Evolutionary conservation across 306 rosid genomes (phyloP).

Genomic region (Cicer arietinum): DNA sequence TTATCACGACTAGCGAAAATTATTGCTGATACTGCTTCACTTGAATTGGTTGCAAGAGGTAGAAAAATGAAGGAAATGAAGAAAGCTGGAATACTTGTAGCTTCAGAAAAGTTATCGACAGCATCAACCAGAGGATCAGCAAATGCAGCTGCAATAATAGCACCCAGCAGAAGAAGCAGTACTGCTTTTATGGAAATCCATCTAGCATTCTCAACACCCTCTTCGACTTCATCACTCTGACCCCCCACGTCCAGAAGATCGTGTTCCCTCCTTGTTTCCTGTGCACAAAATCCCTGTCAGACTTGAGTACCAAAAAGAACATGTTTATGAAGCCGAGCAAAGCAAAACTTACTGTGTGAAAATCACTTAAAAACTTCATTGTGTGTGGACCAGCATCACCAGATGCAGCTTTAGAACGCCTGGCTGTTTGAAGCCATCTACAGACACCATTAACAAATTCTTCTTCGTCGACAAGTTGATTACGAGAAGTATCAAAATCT

Average conservation of each 20-base stretch:
- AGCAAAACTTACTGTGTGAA: slow-evolving; percentile 60
- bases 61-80: slow-evolving; percentile 86
- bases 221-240: slow-evolving; percentile 55
- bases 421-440: slow-evolving; percentile 67
- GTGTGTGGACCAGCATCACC: slow-evolving; percentile 61
- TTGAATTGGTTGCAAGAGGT: slow-evolving; percentile 91
- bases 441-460: slow-evolving; percentile 69
- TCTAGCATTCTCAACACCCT: slow-evolving; percentile 50
- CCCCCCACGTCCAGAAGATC: slow-evolving; percentile 65
- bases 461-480: slow-evolving; percentile 43
- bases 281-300: slow-evolving; percentile 42
- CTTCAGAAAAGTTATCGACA: slow-evolving; percentile 87
- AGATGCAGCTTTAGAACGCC: slow-evolving; percentile 42
- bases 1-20: slow-evolving; percentile 88
- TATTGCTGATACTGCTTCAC: slow-evolving; percentile 90
- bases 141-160: slow-evolving; percentile 75
- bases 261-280: slow-evolving; percentile 78
- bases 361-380: slow-evolving; percentile 52
- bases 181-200: slow-evolving; percentile 65
- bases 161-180: slow-evolving; percentile 66
- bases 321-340: slow-evolving; percentile 9
- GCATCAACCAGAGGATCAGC: slow-evolving; percentile 95
- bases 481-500: slow-evolving; percentile 67
- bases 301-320: slow-evolving; percentile 12
- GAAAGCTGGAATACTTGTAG: slow-evolving; percentile 89